These are phyloP conservation scores for Leccinellum rugosiceps DNA, from an alignment of 768 basidiomycete genomes.

Conservation along the genomic window DNA sequence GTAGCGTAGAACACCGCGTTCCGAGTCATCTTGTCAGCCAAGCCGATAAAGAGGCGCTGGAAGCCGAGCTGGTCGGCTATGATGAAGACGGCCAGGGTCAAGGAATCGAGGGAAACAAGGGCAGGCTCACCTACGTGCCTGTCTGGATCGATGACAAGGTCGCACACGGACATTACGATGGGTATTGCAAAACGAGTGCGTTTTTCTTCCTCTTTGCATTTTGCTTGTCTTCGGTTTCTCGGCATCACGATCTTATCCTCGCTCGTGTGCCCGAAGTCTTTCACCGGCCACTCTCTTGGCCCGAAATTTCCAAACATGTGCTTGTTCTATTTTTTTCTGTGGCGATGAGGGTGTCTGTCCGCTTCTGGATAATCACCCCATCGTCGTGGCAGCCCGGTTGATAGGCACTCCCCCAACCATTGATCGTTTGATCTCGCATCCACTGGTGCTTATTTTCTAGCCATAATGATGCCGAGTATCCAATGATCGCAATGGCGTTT, in stretches of 20 bases:
- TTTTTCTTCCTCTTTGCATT: slow-evolving; percentile 16
- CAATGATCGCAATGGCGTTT: not conserved
- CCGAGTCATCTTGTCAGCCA: slow-evolving; percentile 50
- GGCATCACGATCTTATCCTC: slow-evolving; percentile 8
- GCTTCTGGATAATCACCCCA: slow-evolving; percentile 2
- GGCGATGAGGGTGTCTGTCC: not conserved
- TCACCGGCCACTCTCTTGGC: not conserved
- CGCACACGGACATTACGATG: slow-evolving; percentile 93
- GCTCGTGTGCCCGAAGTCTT: not conserved
- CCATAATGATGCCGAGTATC: not conserved
- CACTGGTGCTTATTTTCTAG: not conserved
- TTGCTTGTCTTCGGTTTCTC: not conserved
- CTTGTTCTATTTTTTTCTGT: slow-evolving; percentile 1
- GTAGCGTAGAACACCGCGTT: slow-evolving; percentile 35
- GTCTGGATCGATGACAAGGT: slow-evolving; percentile 90
- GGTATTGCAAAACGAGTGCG: slow-evolving; percentile 96
- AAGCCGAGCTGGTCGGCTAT: slow-evolving; percentile 61
- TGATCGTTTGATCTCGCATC: slow-evolving; percentile 9
- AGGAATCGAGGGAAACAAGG: slow-evolving; percentile 42
- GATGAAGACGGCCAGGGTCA: slow-evolving; percentile 39
- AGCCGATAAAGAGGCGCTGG: slow-evolving; percentile 64
- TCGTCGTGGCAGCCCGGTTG: not conserved
- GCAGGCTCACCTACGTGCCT: slow-evolving; percentile 74
- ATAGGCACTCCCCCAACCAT: not conserved
- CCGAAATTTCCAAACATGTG: slow-evolving; percentile 12